phyloP scores from a whole-genome alignment of 2,329 filamentous ascomycete genomes.

The Xylogone sp. region DNA sequence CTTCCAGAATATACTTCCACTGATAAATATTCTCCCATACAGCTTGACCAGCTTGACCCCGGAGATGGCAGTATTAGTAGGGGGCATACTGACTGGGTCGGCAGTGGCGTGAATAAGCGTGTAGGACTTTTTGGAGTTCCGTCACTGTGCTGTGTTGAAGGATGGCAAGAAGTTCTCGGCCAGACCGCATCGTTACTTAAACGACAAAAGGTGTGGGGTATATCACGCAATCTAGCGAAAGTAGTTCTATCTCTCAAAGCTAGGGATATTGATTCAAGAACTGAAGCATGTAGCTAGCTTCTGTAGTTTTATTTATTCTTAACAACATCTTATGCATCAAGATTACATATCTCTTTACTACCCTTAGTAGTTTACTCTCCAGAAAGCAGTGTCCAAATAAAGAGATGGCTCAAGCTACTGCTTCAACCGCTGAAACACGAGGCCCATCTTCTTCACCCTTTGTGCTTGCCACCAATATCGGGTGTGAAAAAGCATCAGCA shows the following conservation, averaged over 20 bases:
- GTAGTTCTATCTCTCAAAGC: background rate
- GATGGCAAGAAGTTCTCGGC: background rate
- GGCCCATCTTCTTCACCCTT: too few species aligned
- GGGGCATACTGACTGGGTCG: background rate
- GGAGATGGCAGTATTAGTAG: background rate
- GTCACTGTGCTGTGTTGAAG: background rate
- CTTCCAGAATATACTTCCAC: background rate
- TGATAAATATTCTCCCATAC: background rate
- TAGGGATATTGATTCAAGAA: background rate
- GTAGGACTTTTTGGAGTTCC: background rate
- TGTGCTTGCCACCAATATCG: too few species aligned
- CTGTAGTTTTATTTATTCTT: background rate
- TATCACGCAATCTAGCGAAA: background rate
- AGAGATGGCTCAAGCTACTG: too few species aligned
- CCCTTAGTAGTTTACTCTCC: background rate
- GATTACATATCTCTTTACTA: background rate
- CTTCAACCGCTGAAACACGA: too few species aligned
- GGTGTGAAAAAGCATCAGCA: too few species aligned
- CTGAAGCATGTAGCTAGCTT: background rate
- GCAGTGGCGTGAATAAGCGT: background rate
- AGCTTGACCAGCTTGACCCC: background rate
- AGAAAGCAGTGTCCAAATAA: too few species aligned
- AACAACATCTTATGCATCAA: background rate
- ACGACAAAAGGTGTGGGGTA: background rate
- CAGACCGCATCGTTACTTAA: background rate